Percentiles rank a stretch among this genome's conserved stretches.
phyloP scores from a whole-genome alignment of 306 rosid genomes.

The Vigna reflexopilosa region DNA sequence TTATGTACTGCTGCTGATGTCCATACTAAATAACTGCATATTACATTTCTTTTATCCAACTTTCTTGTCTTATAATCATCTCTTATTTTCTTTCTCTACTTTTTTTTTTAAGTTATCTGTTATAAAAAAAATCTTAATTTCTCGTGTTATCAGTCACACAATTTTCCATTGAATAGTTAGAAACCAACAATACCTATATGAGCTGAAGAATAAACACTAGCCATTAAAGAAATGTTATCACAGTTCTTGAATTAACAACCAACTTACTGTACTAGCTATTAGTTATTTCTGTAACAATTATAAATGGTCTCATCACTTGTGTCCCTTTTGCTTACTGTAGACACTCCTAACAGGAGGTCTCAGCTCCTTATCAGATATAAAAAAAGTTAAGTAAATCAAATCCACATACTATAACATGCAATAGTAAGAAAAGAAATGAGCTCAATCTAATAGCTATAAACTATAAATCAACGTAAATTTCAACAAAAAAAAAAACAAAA shows the following conservation, averaged over 20 bases:
- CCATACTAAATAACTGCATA: slow-evolving; percentile 18
- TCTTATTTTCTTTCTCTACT: no score
- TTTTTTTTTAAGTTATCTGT: no score
- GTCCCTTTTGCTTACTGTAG: background rate
- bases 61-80: no score
- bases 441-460: slow-evolving; percentile 1
- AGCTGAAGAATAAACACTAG: no score
- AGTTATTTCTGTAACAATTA: no score
- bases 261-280: background rate
- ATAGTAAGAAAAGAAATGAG: background rate
- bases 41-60: slow-evolving; percentile 13
- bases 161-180: no score
- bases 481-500: slow-evolving; percentile 13
- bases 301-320: background rate
- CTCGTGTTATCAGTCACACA: no score
- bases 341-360: background rate
- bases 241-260: no score
- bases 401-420: background rate
- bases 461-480: background rate
- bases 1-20: background rate
- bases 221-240: no score
- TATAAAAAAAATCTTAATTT: no score
- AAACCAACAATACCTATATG: no score
- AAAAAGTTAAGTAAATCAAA: background rate
- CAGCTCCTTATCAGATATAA: background rate